phyloP scores from a whole-genome alignment of 805 yeast species.

The Tetrapisispora namnaoensis region DNA sequence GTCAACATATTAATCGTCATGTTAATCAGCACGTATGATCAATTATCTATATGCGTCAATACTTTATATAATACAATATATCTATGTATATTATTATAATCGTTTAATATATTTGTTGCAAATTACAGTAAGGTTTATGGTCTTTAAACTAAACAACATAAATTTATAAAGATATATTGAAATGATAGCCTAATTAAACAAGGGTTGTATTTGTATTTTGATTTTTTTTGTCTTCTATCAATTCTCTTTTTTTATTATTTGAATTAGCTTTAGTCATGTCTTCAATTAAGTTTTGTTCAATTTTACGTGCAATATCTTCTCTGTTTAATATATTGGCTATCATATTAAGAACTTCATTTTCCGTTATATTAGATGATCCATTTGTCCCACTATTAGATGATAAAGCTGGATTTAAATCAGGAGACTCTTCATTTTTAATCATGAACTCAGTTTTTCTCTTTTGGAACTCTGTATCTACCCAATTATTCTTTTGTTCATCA shows the following conservation, averaged over 20 bases:
- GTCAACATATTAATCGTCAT: background rate
- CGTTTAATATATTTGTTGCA: background rate
- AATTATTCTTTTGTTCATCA: conserved; percentile 44
- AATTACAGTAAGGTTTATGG: no score
- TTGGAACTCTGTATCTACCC: conserved; percentile 70
- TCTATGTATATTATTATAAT: no score
- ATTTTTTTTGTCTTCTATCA: background rate
- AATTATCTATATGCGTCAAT: conserved; percentile 49
- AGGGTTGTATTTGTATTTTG: background rate
- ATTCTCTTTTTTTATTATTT: conserved; percentile 58
- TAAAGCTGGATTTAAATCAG: conserved; percentile 3
- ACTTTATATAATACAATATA: no score
- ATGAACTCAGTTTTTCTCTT: conserved; percentile 36
- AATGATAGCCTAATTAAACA: background rate
- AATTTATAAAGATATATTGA: no score
- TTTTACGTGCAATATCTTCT: conserved; percentile 21
- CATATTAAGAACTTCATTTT: conserved; percentile 24
- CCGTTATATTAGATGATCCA: conserved; percentile 18
- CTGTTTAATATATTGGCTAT: conserved; percentile 20
- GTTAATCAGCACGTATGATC: conserved; percentile 38
- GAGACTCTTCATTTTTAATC: conserved; percentile 4
- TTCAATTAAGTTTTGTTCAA: conserved; percentile 20
- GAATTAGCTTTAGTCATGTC: conserved; percentile 5
- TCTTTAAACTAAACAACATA: no score
- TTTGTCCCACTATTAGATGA: conserved; percentile 4